Base-by-base conservation (phyloP, 139 green algal genomes). In the Axilococcus clingmanii region DNA sequence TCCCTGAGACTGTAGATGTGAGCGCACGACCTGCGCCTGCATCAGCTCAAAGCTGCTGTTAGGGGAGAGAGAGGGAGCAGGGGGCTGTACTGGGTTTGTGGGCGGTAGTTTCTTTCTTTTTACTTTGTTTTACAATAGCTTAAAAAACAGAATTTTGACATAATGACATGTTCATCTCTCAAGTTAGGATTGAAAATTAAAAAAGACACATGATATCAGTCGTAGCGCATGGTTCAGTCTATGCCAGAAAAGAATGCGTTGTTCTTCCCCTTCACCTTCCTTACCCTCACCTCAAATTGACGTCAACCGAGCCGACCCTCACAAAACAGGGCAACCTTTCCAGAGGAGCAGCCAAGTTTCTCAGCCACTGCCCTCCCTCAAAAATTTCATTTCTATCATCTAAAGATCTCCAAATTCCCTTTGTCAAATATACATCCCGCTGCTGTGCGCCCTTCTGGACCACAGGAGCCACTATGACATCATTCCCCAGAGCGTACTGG, bases 1-100 rank as follows among this genome's bases (percentile, higher is more conserved):
- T 94, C 11, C 86, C 89, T 7, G 89, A 97, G 32, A 94, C 82
- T 0, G 78, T 97, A 40, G 86, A 97, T 65, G 77, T 97, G 59
- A 91, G 86, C 48, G 80, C 81, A 0, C 43, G 63, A 2, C 63
- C 72, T 8, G 48, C 48, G 8, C 56, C 76, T 28, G 71, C 52
- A 32, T 23, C 68, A 37, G 73, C 75, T 16, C 55, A 59, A 0
- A 65, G 55, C 25, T 95, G 86, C 76, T 94, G 83, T 72, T 87
- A 38, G 12, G 12, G 9, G 12, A 12, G 12, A 38, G 33, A 38
- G 12, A 17, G 12, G n/a, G n/a, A n/a, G n/a, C n/a, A n/a, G n/a
- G n/a, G n/a, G n/a, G n/a, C n/a, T n/a, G n/a, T n/a, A n/a, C n/a
- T n/a, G n/a, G n/a, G n/a, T n/a, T n/a, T n/a, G n/a, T n/a, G n/a